These are phyloP conservation scores for Aspergillus panamensis DNA, from an alignment of 495 filamentous ascomycete species.

Conservation along the genomic window DNA sequence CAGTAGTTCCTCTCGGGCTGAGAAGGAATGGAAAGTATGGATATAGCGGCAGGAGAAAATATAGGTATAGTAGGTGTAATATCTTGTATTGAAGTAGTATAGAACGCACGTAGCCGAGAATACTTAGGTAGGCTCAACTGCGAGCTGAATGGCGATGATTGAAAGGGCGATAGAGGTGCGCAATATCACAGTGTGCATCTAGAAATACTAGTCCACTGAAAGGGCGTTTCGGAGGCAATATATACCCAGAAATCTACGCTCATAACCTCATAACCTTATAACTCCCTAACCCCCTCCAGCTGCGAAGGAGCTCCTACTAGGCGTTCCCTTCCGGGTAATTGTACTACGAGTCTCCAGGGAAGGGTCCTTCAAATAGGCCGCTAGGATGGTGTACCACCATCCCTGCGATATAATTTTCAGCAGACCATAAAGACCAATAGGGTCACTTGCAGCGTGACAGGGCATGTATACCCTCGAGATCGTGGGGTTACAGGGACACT, in stretches of 20 bases:
- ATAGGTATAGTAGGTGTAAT: no score
- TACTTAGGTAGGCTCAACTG: no score
- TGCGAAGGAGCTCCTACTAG: slow-evolving; percentile 1
- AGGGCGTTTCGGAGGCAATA: not conserved
- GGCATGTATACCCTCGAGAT: not conserved
- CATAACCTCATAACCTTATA: not conserved
- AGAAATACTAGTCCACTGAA: not conserved
- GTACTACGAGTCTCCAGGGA: not conserved
- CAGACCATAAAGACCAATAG: not conserved
- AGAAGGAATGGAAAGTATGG: no score
- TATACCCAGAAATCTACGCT: not conserved
- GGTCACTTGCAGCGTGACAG: not conserved
- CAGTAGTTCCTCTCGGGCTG: no score
- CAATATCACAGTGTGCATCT: not conserved
- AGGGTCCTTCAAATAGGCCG: not conserved
- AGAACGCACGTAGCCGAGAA: no score
- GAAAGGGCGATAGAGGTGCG: no score
- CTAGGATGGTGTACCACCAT: not conserved
- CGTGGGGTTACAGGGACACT: not conserved
- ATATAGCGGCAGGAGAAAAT: no score
- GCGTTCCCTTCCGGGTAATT: slow-evolving; percentile 1
- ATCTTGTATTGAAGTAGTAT: no score
- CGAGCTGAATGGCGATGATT: no score
- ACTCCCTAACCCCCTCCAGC: not conserved
- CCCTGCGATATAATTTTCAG: not conserved